Evolutionary conservation across 768 basidiomycete species (phyloP).

Genomic region (Cubamyces sp.): DNA sequence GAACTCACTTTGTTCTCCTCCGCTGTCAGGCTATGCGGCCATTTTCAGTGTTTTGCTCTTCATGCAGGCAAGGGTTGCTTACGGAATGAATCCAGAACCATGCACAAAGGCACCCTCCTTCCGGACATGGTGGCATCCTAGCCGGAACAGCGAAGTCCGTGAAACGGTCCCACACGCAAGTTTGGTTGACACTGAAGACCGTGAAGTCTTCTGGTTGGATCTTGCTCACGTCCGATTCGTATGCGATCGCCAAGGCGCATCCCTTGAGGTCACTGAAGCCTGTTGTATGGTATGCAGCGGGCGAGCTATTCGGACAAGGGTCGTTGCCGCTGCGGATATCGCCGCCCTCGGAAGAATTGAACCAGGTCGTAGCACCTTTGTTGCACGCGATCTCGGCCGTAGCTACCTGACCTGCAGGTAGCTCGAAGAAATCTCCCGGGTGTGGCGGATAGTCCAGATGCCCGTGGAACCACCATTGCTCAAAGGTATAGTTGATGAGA

Average conservation of each 20-base stretch:
- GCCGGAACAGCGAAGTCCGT: slow-evolving; percentile 71
- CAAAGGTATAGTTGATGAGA: slow-evolving; percentile 42
- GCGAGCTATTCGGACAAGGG: slow-evolving; percentile 49
- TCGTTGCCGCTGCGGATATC: slow-evolving; percentile 56
- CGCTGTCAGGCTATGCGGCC: slow-evolving; percentile 46
- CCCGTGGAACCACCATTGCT: slow-evolving; percentile 63
- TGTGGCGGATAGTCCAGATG: slow-evolving; percentile 64
- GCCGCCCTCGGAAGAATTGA: slow-evolving; percentile 54
- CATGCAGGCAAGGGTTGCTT: slow-evolving; percentile 19
- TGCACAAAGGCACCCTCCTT: slow-evolving; percentile 68
- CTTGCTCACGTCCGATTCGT: slow-evolving; percentile 59
- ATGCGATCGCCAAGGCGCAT: slow-evolving; percentile 74
- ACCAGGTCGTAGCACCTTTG: slow-evolving; percentile 65
- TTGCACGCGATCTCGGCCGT: slow-evolving; percentile 60
- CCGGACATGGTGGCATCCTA: slow-evolving; percentile 69
- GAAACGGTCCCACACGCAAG: slow-evolving; percentile 72
- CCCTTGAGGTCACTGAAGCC: slow-evolving; percentile 59
- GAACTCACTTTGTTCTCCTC: slow-evolving; percentile 63
- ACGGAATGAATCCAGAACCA: slow-evolving; percentile 77
- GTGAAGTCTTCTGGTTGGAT: slow-evolving; percentile 73
- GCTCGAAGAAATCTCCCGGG: slow-evolving; percentile 56
- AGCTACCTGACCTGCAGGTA: slow-evolving; percentile 59
- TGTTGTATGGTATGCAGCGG: slow-evolving; percentile 54
- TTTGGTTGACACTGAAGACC: slow-evolving; percentile 75
- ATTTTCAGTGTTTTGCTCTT: background rate